phyloP scores from a whole-genome alignment of 2,329 filamentous ascomycete species.

The Elsinoe necatrix region DNA sequence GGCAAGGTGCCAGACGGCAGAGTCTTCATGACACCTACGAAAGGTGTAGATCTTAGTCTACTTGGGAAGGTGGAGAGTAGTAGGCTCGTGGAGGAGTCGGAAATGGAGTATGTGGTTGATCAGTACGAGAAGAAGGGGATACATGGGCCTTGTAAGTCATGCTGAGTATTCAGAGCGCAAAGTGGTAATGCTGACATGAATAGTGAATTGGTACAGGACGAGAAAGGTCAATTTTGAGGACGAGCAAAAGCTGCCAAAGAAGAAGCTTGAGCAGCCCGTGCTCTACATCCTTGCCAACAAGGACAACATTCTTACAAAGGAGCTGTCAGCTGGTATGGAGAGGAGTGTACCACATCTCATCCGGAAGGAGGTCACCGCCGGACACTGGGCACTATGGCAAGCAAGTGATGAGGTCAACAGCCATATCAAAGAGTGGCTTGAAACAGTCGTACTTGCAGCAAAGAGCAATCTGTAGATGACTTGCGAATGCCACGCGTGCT shows the following conservation, averaged over 20 bases:
- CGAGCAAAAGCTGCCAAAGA: conserved; percentile 49
- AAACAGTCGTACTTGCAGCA: conserved; percentile 43
- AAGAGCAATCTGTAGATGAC: conserved; percentile 36
- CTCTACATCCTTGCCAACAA: conserved; percentile 65
- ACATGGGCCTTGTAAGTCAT: conserved; percentile 55
- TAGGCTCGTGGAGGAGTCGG: conserved; percentile 55
- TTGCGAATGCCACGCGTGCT: background rate
- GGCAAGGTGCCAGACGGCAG: conserved; percentile 51
- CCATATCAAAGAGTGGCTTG: conserved; percentile 60
- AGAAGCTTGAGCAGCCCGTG: conserved; percentile 42
- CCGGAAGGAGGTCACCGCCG: conserved; percentile 55
- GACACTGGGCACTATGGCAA: conserved; percentile 80
- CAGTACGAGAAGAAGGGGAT: conserved; percentile 66
- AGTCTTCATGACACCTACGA: conserved; percentile 48
- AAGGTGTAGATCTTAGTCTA: conserved; percentile 57
- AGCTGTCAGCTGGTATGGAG: conserved; percentile 65
- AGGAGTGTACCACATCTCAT: conserved; percentile 56
- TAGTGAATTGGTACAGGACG: conserved; percentile 80
- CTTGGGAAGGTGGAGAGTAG: conserved; percentile 50
- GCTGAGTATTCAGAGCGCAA: background rate
- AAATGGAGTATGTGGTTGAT: conserved; percentile 67
- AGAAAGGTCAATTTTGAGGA: conserved; percentile 66
- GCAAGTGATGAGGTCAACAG: conserved; percentile 61
- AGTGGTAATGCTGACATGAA: background rate
- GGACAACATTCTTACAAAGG: conserved; percentile 64